Base-by-base conservation (phyloP, 305 asterid genomes). In the Euphrasia arctica region DNA sequence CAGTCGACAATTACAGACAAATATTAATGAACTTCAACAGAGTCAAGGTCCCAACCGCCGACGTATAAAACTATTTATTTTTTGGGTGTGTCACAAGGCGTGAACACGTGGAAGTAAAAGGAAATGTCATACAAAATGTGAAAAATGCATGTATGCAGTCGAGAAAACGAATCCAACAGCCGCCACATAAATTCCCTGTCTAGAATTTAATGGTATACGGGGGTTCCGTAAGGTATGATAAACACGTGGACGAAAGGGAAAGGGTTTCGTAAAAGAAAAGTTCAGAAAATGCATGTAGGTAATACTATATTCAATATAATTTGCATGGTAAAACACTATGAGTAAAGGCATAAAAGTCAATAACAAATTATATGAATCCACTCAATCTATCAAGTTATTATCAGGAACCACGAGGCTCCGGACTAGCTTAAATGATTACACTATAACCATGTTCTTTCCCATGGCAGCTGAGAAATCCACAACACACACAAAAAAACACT, bases 161-260 rank as follows among this genome's bases (percentile, higher is more conserved):
- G 69, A 70, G 62, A 27, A 14, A 66, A 59, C 55, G 10, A 48
- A 73, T 58, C 69, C 71, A 69, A 52, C 10, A 15, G 63, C 11
- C 61, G 62, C 48, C 57, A 22, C 67, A 47, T 34, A 65, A 69
- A 59, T 36, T 58, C 54, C 58, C 31, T 29, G 12, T 50, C 62
- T 29, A 28, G 22, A 4, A 25, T 27, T 27, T 8, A 54, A 14
- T 18, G 22, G 22, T 60, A 28, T 50, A 39, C 41, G 13, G 22
- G 65, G 58, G 31, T 47, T 54, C 42, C 47, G 34, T 15, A 55
- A 41, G 55, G 58, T 34, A 43, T 61, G 59, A 22, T 54, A 58
- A 65, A 72, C 71, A 78, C 72, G 67, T 69, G 80, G 62, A 72
- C 57, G 50, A 67, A 43, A 68, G 32, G 60, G 50, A 67, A 43